A percentile compares a stretch with the other conserved stretches of the same genome.
phyloP scores from a whole-genome alignment of 139 green algal genomes.

The Asterochloris sp. region DNA sequence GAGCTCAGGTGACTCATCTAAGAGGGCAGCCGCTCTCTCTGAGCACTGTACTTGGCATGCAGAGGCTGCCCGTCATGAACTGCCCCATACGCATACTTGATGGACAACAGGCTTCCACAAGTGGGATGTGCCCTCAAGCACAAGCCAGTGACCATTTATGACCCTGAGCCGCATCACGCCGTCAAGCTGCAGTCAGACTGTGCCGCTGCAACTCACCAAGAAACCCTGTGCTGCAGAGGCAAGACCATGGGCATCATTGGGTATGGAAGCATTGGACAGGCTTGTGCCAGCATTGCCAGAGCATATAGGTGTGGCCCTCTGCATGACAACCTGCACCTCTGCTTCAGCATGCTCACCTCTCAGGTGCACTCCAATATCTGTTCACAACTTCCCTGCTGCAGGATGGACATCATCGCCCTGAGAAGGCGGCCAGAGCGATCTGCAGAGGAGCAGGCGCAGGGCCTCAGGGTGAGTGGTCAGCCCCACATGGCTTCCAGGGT shows the following conservation, averaged over 20 bases:
- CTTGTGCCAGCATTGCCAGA: background rate
- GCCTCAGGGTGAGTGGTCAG: constrained; percentile 35
- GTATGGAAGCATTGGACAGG: constrained; percentile 70
- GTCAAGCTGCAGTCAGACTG: background rate
- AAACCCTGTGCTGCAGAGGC: constrained; percentile 3
- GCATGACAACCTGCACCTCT: constrained; percentile 22
- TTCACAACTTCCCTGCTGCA: constrained; percentile 31
- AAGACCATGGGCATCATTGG: constrained; percentile 76
- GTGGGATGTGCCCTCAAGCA: too few relatives aligned
- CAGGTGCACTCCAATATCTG: constrained; percentile 40
- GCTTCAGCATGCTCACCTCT: constrained; percentile 4
- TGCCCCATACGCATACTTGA: background rate
- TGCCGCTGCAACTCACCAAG: background rate
- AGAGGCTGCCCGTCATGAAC: background rate
- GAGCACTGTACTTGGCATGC: background rate
- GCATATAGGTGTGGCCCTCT: background rate
- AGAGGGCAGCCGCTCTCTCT: background rate
- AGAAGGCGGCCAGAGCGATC: constrained; percentile 50
- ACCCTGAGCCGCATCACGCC: too few relatives aligned
- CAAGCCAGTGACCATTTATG: too few relatives aligned
- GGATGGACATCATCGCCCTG: constrained; percentile 68
- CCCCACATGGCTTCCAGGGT: background rate
- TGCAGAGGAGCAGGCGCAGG: constrained; percentile 42
- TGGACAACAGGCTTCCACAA: too few relatives aligned
- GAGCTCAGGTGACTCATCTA: constrained; percentile 51